Evolutionary conservation across 768 basidiomycete species (phyloP), one percentile per base, ranked within the genome.

Genomic region (Leucosporidium yakuticum): DNA sequence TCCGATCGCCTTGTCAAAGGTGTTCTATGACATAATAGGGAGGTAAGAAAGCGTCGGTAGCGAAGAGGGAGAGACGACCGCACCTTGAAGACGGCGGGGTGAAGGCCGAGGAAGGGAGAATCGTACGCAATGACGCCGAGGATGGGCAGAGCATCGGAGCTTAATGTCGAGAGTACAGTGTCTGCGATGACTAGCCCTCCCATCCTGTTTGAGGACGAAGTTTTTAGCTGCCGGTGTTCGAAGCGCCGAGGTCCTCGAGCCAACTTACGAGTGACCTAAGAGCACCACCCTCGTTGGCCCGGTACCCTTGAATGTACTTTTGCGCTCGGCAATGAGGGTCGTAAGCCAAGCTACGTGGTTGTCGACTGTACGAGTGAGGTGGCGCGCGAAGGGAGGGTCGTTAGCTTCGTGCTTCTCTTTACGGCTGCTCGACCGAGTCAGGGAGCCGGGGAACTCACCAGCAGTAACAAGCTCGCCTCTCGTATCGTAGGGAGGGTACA

Each of bases 131-230:
- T 54, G 4, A 73, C 21, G 25, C 72, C 72, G 27, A 73, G 69
- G 61, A 73, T 65, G 11, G 67, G 21, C 19, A 32, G 50, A 29
- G 60, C n/a, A 6, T 25, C 55, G 14, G 67, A 21, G 2, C 53
- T 27, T 44, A 72, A 58, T 19, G 65, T 73, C 31, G 62, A 39
- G 31, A 67, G 60, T 44, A 69, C 65, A 17, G 50, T 15, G 51
- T 73, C 72, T 25, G 66, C 57, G 36, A 70, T 73, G 32, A 73
- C 72, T 34, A 73, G 64, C 11, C 72, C 72, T 23, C 72, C 72
- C 72, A 69, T 73, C 6, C 68, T 73, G 58, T 15, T 1, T n/a
- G n/a, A n/a, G n/a, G n/a, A n/a, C n/a, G n/a, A n/a, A n/a, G n/a
- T n/a, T n/a, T n/a, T n/a, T n/a, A n/a, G n/a, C n/a, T n/a, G n/a